A percentile compares a stretch with the other conserved stretches of the same genome.
Conservation (phyloP, 148 eudicot species). For the Rhododendron ferrugineum region DNA sequence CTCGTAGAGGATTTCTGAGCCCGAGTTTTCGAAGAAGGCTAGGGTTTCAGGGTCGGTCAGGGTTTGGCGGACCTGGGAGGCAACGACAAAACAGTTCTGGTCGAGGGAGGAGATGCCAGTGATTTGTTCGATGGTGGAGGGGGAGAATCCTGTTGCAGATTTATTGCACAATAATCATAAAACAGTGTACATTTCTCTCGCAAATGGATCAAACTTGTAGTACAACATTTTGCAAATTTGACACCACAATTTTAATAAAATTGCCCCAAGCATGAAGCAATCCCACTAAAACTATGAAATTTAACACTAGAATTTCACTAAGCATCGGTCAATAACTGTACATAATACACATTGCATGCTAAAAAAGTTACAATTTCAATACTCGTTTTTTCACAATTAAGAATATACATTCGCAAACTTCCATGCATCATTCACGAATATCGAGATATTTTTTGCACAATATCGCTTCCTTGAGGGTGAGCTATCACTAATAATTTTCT, state of each 20-base stretch:
- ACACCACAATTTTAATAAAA: neutral
- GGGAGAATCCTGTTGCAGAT: slow-evolving; percentile 32
- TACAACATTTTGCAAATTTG: neutral
- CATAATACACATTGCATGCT: neutral
- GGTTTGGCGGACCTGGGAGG: slow-evolving; percentile 57
- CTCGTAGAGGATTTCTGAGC: slow-evolving; percentile 66
- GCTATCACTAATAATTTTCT: too few relatives aligned
- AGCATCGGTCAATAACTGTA: neutral
- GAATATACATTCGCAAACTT: neutral
- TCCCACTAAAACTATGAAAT: neutral
- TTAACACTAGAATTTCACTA: neutral
- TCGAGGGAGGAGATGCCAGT: slow-evolving; percentile 75
- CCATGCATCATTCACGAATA: neutral
- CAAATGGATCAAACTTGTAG: neutral
- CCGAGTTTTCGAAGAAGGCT: slow-evolving; percentile 46
- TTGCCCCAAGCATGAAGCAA: neutral
- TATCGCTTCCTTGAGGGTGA: neutral
- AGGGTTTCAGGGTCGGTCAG: slow-evolving; percentile 39
- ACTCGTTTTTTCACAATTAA: too few relatives aligned
- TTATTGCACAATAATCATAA: neutral
- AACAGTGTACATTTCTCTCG: neutral
- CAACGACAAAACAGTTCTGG: slow-evolving; percentile 76
- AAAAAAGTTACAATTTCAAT: neutral
- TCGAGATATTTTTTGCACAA: neutral
- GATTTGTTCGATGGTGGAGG: slow-evolving; percentile 60